Percentiles rank a stretch among this genome's conserved stretches.
Conservation (phyloP, 257 asterid genomes). For the Salvia rosmarinus region DNA sequence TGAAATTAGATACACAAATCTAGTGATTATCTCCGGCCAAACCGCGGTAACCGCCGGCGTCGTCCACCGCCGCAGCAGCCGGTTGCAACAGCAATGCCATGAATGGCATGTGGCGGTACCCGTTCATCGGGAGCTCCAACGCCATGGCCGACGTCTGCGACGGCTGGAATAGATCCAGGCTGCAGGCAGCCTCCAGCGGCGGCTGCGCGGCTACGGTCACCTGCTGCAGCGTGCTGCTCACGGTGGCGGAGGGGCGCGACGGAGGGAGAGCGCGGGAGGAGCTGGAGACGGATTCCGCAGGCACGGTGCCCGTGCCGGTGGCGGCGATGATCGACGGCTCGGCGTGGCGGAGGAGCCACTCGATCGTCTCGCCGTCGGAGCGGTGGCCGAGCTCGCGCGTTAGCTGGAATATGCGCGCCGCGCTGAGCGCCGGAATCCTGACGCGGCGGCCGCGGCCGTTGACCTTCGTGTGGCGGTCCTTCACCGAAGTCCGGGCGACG, state of each 20-base stretch:
- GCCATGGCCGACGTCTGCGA: constrained; percentile 21
- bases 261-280: constrained; percentile 35
- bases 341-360: constrained; percentile 46
- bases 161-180: constrained; percentile 37
- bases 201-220: not conserved
- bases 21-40: constrained; percentile 11
- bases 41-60: not conserved
- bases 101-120: constrained; percentile 49
- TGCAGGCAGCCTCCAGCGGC: constrained; percentile 26
- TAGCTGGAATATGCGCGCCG: constrained; percentile 42
- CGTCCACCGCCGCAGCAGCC: constrained; percentile 38
- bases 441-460: constrained; percentile 46
- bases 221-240: not conserved
- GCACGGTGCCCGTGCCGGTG: constrained; percentile 38
- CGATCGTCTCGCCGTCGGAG: constrained; percentile 43
- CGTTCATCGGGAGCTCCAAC: constrained; percentile 34
- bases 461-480: constrained; percentile 40
- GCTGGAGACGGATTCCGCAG: constrained; percentile 32
- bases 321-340: constrained; percentile 44
- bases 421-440: constrained; percentile 32
- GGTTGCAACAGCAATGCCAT: constrained; percentile 60
- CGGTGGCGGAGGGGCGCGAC: constrained; percentile 24
- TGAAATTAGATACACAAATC: not conserved
- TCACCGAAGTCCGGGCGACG: not conserved
- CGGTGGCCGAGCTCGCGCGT: constrained; percentile 42